Conservation (phyloP, 23 red algal genomes). For the Gracilaria domingensis region DNA sequence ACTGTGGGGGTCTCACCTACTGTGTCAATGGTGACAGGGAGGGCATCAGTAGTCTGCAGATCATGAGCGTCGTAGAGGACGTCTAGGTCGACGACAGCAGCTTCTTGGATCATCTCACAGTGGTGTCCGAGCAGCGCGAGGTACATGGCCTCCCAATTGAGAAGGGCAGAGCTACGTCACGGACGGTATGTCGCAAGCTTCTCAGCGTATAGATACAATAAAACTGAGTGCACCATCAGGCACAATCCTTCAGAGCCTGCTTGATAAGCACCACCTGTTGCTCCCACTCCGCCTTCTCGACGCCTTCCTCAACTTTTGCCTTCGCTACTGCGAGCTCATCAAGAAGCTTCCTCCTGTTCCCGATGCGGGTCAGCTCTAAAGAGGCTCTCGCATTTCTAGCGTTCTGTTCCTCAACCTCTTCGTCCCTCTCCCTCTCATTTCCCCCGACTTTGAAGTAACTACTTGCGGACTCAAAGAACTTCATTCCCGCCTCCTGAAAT, state of each 20-base stretch:
- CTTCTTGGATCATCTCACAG: conserved; percentile 76
- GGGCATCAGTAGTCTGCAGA: conserved; percentile 87
- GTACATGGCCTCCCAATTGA: conserved; percentile 37
- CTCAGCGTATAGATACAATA: no score
- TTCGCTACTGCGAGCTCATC: conserved; percentile 7
- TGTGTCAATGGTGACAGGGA: conserved; percentile 73
- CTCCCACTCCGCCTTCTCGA: background rate
- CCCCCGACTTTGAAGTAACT: background rate
- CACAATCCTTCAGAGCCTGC: no score
- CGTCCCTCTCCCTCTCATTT: background rate
- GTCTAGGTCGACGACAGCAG: conserved; percentile 91
- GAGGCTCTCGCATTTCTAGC: no score
- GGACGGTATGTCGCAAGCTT: no score
- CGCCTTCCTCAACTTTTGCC: background rate
- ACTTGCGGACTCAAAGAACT: conserved; percentile 15
- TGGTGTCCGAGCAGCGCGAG: conserved; percentile 83
- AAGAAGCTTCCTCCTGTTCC: background rate
- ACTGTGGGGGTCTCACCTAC: conserved; percentile 77
- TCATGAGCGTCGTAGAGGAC: conserved; percentile 97
- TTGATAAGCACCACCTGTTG: no score
- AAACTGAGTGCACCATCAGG: no score
- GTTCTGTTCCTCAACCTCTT: background rate
- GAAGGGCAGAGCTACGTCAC: no score
- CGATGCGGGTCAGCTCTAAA: background rate
- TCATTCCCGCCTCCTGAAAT: conserved; percentile 12